Conservation (phyloP, 805 yeast species). For the Millerago galiae region DNA sequence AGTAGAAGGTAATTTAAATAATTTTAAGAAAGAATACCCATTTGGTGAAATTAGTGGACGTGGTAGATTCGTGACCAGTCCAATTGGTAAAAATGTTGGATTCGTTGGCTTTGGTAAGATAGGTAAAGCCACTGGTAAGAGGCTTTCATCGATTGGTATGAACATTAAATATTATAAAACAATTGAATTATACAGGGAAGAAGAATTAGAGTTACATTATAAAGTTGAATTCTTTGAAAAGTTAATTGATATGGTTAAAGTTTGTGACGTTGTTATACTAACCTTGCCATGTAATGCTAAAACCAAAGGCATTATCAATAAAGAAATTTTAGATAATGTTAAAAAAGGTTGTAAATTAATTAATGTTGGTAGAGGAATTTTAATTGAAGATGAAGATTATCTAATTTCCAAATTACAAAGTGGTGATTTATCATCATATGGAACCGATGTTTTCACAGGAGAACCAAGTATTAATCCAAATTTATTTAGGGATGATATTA, state of each 20-base stretch:
- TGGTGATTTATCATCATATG: slow-evolving; percentile 48
- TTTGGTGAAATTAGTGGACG: slow-evolving; percentile 36
- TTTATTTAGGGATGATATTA: slow-evolving; percentile 34
- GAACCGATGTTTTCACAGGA: slow-evolving; percentile 51
- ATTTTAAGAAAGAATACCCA: slow-evolving; percentile 24
- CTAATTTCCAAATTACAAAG: slow-evolving; percentile 31
- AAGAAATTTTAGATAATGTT: slow-evolving; percentile 31
- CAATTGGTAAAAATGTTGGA: slow-evolving; percentile 45
- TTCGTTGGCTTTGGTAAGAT: slow-evolving; percentile 59
- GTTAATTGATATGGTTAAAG: slow-evolving; percentile 28
- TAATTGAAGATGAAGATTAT: slow-evolving; percentile 43
- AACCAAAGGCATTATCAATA: slow-evolving; percentile 43
- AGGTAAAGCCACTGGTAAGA: slow-evolving; percentile 46
- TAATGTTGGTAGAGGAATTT: slow-evolving; percentile 55
- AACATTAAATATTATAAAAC: slow-evolving; percentile 50
- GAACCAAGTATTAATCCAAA: slow-evolving; percentile 40
- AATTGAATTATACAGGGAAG: slow-evolving; percentile 27
- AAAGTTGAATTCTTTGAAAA: slow-evolving; percentile 31
- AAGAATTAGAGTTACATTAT: slow-evolving; percentile 27
- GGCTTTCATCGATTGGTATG: slow-evolving; percentile 51
- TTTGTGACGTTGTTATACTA: slow-evolving; percentile 47
- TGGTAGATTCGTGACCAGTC: slow-evolving; percentile 30
- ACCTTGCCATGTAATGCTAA: slow-evolving; percentile 52
- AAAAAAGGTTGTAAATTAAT: slow-evolving; percentile 40
- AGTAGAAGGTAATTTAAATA: slow-evolving; percentile 2